Conservation (phyloP, 2,329 filamentous ascomycete genomes). For the Chrysoporthe cubensis region DNA sequence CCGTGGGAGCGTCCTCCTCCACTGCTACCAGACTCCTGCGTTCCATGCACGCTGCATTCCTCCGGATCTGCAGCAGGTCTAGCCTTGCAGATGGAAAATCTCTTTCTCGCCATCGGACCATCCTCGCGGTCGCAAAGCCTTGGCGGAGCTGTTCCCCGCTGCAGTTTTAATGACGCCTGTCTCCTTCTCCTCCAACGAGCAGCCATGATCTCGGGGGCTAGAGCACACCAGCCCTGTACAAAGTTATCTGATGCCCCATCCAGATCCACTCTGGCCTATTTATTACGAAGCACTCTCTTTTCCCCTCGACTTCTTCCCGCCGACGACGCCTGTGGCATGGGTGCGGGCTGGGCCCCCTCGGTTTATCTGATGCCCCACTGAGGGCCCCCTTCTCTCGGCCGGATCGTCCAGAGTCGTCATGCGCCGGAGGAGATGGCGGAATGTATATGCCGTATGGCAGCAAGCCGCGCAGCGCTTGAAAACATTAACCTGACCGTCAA, state of each 20-base stretch:
- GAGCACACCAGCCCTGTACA: conserved; percentile 23
- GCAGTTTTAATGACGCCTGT: background rate
- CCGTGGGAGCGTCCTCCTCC: no score
- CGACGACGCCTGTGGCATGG: background rate
- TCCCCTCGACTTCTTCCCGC: background rate
- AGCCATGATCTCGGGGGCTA: conserved; percentile 9
- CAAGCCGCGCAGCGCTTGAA: no score
- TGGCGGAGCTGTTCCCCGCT: conserved; percentile 3
- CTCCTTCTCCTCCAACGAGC: conserved; percentile 1
- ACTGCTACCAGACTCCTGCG: no score
- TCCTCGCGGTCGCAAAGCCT: background rate
- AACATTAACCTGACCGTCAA: no score
- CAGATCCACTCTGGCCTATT: conserved; percentile 12
- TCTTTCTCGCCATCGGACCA: conserved; percentile 9
- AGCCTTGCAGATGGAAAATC: conserved; percentile 5
- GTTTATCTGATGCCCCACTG: conserved; percentile 24
- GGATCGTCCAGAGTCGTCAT: background rate
- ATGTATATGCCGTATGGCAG: background rate
- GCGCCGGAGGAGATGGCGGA: background rate
- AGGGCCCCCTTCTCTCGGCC: background rate
- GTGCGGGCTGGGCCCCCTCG: background rate
- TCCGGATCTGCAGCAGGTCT: background rate
- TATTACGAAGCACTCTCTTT: background rate
- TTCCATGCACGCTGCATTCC: conserved; percentile 1
- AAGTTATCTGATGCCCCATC: conserved; percentile 30